Evolutionary conservation across 1,139 yeast genomes (phyloP), one percentile per base, ranked within the genome.

Genomic region (Candida tunisiensis): DNA sequence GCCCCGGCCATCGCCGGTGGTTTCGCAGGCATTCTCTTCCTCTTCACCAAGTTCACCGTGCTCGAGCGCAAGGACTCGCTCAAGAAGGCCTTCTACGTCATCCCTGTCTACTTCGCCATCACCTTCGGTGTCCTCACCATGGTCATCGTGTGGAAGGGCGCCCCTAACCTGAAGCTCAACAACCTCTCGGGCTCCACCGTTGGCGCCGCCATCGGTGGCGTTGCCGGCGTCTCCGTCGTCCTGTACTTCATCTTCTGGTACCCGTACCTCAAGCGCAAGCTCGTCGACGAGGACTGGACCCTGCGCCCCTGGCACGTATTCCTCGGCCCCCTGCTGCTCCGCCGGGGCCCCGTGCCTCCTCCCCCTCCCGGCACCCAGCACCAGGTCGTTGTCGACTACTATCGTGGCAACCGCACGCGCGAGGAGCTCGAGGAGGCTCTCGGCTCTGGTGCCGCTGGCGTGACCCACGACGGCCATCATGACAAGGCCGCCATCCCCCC

Each of bases 1-100:
- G 83, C 88, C 9, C 88, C 91, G n/a, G 48, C 60, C 12, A 55
- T 75, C 35, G 75, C 85, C 12, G 85, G 83, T 39, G 41, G 49
- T 19, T 65, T 77, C 39, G 72, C 80, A 3, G 51, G 77, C 4
- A 52, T 65, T 25, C 51, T 69, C 30, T 75, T 73, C 48, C 51
- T 72, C 34, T 49, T 68, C 30, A 64, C 75, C 32, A 77, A 75
- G 49, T 72, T 45, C 41, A 41, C 49, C 28, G 78, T 75, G 18
- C 59, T 75, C 43, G 82, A 74, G 45, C 49, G 74, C 34, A 69
- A 68, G 41, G 44, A 56, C 34, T 55, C 71, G 4, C 45, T 70
- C 24, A 57, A 58, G 37, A 64, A 66, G 40, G 83, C 74, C 5
- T 56, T 75, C 38, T 28, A 58, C 11, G 47, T 70, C 30, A 71